Evolutionary conservation across 345 rosid species (phyloP).

Genomic region (Stellera chamaejasme): DNA sequence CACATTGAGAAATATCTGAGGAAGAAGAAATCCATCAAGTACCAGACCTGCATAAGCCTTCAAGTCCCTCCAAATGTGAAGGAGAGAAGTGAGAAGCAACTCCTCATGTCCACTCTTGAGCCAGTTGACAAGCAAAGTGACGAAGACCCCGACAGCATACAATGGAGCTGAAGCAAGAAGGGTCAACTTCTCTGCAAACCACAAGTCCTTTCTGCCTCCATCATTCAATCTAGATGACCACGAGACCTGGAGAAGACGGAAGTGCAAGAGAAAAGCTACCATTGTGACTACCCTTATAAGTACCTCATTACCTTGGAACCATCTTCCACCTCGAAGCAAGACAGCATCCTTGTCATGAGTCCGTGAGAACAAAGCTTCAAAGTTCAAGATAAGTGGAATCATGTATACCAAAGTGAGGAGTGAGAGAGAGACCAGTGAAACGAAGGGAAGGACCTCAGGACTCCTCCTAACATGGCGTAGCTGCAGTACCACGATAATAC

Average conservation of each 20-base stretch:
- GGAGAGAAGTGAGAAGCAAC: background rate
- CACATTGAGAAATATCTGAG: constrained; percentile 40
- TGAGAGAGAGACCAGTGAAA: constrained; percentile 40
- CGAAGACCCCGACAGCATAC: constrained; percentile 30
- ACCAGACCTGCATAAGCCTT: constrained; percentile 38
- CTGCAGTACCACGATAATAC: constrained; percentile 33
- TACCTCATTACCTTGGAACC: constrained; percentile 37
- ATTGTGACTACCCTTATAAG: constrained; percentile 34
- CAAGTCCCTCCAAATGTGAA: constrained; percentile 18
- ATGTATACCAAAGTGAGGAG: constrained; percentile 37
- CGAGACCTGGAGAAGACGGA: constrained; percentile 36
- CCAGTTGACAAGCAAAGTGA: constrained; percentile 15
- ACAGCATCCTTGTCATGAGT: constrained; percentile 1
- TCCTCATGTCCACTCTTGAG: constrained; percentile 4
- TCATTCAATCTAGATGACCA: constrained; percentile 24
- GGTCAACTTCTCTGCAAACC: constrained; percentile 39
- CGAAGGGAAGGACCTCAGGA: constrained; percentile 27
- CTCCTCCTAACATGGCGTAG: constrained; percentile 30
- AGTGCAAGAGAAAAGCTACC: constrained; percentile 36
- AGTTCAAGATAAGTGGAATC: constrained; percentile 32
- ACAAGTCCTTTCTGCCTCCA: constrained; percentile 17
- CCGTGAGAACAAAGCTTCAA: constrained; percentile 26
- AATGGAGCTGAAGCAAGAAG: constrained; percentile 21
- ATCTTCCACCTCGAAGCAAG: constrained; percentile 23
- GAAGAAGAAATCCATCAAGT: constrained; percentile 39